phyloP scores from a whole-genome alignment of 192 early-diverging fungal genomes.

The Kickxella alabastrina region DNA sequence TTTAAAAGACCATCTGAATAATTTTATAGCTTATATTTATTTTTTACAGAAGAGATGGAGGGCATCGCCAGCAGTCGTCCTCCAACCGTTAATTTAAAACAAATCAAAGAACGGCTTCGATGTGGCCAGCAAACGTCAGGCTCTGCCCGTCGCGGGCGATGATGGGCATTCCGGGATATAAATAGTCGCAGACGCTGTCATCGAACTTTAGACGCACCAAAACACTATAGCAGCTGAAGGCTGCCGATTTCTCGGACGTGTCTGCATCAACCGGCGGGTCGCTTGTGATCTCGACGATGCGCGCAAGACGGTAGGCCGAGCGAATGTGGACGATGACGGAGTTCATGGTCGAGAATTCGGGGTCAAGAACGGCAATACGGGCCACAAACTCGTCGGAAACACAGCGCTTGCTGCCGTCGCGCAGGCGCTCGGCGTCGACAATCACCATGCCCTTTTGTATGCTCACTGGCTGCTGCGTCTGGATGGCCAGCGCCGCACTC shows the following conservation, averaged over 20 bases:
- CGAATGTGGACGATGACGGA: slow-evolving; percentile 38
- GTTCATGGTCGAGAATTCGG: slow-evolving; percentile 11
- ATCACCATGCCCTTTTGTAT: slow-evolving; percentile 59
- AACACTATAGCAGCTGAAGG: slow-evolving; percentile 5
- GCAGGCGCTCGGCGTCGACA: slow-evolving; percentile 27
- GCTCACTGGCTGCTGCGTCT: slow-evolving; percentile 18
- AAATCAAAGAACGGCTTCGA: slow-evolving; percentile 9
- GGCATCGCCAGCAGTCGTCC: too few relatives aligned
- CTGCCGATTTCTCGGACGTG: background rate
- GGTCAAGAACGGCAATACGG: slow-evolving; percentile 18
- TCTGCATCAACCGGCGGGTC: background rate
- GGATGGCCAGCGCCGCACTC: slow-evolving; percentile 71
- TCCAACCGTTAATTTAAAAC: too few relatives aligned
- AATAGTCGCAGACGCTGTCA: slow-evolving; percentile 22
- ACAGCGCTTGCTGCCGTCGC: slow-evolving; percentile 1
- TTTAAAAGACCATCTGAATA: background rate
- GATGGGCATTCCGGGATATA: slow-evolving; percentile 34
- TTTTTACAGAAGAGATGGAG: too few relatives aligned
- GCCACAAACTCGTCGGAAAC: slow-evolving; percentile 32
- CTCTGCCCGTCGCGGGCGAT: slow-evolving; percentile 40
- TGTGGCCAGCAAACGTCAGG: slow-evolving; percentile 38
- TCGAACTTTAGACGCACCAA: slow-evolving; percentile 29
- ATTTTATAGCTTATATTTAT: background rate
- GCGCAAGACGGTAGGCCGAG: slow-evolving; percentile 34
- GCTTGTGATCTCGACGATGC: slow-evolving; percentile 17